phyloP scores from a whole-genome alignment of 1,284 basidiomycete species.

The Coriolopsis trogii region DNA sequence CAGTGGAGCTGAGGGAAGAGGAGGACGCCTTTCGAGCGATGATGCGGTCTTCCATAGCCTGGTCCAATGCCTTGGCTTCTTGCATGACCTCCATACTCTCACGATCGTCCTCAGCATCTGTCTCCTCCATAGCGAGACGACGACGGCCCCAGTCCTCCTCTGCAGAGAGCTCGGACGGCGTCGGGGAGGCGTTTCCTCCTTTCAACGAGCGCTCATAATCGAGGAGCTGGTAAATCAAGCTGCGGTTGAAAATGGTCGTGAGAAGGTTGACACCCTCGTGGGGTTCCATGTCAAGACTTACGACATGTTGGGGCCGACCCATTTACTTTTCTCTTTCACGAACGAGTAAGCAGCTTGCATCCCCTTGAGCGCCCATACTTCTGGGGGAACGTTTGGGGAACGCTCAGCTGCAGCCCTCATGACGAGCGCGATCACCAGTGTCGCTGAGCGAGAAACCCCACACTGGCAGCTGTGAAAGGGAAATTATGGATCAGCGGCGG shows the following conservation, averaged over 20 bases:
- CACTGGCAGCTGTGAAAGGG: constrained; percentile 80
- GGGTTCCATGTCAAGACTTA: constrained; percentile 49
- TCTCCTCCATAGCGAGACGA: constrained; percentile 66
- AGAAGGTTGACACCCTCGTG: constrained; percentile 3
- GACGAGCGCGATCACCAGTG: constrained; percentile 90
- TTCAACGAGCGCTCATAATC: constrained; percentile 89
- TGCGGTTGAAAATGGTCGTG: constrained; percentile 36
- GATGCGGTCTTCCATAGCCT: constrained; percentile 81
- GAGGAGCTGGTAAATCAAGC: constrained; percentile 94
- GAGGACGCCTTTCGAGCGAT: constrained; percentile 70
- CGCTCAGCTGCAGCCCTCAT: constrained; percentile 89
- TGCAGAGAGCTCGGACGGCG: constrained; percentile 55
- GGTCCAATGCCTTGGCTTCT: constrained; percentile 77
- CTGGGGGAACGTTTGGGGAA: constrained; percentile 65
- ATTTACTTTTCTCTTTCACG: constrained; percentile 87
- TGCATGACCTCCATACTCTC: constrained; percentile 65
- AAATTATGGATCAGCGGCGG: constrained; percentile 9
- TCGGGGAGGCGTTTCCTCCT: constrained; percentile 49
- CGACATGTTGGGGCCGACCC: constrained; percentile 96
- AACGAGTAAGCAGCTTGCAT: constrained; percentile 95
- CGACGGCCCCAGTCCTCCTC: constrained; percentile 86
- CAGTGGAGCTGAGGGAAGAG: constrained; percentile 64
- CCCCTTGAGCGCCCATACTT: constrained; percentile 79
- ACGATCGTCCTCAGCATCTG: constrained; percentile 50
- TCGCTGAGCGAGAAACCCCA: constrained; percentile 94